Percentiles rank a stretch among this genome's conserved stretches.
Conservation (phyloP, 1,284 basidiomycete genomes). For the Malassezia vespertilionis region DNA sequence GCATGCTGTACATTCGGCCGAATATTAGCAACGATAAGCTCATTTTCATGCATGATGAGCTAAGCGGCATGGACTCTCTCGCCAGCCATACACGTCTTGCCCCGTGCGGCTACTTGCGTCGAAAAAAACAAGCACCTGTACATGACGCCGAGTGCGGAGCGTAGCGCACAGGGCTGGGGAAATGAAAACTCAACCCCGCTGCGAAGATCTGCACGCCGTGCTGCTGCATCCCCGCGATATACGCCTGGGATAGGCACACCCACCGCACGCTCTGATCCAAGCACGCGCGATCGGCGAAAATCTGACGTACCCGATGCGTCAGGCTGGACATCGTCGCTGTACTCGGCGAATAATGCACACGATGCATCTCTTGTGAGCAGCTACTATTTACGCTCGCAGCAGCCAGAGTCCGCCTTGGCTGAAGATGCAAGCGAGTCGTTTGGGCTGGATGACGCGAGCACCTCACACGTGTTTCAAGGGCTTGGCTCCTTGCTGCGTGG, state of each 20-base stretch:
- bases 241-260: neutral
- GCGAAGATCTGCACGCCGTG: conserved; percentile 9
- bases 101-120: no score
- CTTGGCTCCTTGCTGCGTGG: conserved; percentile 14
- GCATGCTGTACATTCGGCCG: no score
- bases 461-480: neutral
- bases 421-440: neutral
- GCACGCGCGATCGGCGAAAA: neutral
- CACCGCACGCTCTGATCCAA: neutral
- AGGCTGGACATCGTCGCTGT: conserved; percentile 13
- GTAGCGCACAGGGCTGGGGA: neutral
- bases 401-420: neutral
- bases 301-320: conserved; percentile 6
- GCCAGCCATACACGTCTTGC: no score
- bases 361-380: conserved; percentile 15
- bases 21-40: no score
- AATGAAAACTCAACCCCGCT: conserved; percentile 1
- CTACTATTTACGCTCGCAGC: conserved; percentile 11
- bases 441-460: conserved; percentile 5
- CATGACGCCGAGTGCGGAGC: no score
- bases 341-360: conserved; percentile 2
- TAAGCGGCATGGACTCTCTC: no score
- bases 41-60: no score
- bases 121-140: no score
- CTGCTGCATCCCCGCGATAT: neutral